phyloP scores from a whole-genome alignment of 805 yeast genomes.

The Myxozyma mucilagina region DNA sequence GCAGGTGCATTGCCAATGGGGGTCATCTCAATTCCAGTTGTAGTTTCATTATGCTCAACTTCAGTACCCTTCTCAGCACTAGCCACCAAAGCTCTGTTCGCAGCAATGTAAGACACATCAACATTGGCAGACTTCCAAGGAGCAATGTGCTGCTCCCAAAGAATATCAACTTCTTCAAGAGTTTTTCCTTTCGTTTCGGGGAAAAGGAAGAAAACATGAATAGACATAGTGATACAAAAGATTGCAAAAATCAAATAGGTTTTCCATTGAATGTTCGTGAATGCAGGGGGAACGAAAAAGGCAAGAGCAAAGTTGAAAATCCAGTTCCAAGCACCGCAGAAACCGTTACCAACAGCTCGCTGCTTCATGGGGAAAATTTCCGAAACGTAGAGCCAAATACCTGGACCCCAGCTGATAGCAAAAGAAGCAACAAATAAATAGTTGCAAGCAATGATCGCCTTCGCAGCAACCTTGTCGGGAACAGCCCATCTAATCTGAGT shows the following conservation, averaged over 20 bases:
- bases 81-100: slow-evolving; percentile 7
- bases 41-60: too few species aligned
- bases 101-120: slow-evolving; percentile 16
- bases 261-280: slow-evolving; percentile 58
- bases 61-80: slow-evolving; percentile 11
- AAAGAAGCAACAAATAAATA: slow-evolving; percentile 58
- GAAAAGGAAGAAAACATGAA: slow-evolving; percentile 53
- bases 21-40: slow-evolving; percentile 59
- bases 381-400: slow-evolving; percentile 62
- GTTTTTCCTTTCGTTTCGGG: slow-evolving; percentile 74
- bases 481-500: slow-evolving; percentile 32
- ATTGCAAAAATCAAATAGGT: slow-evolving; percentile 59
- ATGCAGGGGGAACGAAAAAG: slow-evolving; percentile 44
- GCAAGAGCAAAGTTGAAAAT: slow-evolving; percentile 60
- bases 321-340: slow-evolving; percentile 65
- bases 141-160: slow-evolving; percentile 40
- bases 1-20: slow-evolving; percentile 38
- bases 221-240: slow-evolving; percentile 51
- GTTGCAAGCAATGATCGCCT: slow-evolving; percentile 50
- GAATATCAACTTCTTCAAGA: slow-evolving; percentile 69
- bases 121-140: slow-evolving; percentile 31
- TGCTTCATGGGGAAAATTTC: slow-evolving; percentile 65
- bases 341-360: slow-evolving; percentile 64
- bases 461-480: slow-evolving; percentile 41
- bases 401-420: slow-evolving; percentile 55